phyloP scores from a whole-genome alignment of 768 basidiomycete species.

The Ramaria sp. region DNA sequence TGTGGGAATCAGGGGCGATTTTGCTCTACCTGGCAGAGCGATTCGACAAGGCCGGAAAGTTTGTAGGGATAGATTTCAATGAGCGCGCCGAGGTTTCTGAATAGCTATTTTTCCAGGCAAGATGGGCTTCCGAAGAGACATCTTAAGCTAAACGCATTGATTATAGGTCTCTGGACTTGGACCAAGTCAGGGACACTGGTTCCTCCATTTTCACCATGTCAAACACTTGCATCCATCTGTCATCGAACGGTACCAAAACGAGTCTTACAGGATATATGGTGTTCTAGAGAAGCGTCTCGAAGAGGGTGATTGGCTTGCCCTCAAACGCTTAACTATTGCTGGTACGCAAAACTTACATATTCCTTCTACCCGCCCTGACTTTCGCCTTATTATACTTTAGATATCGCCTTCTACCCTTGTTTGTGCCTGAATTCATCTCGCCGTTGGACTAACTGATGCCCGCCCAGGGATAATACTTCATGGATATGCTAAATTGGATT shows the following conservation, averaged over 20 bases:
- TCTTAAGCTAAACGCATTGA: neutral
- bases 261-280: conserved; percentile 12
- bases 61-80: conserved; percentile 23
- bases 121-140: neutral
- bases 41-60: conserved; percentile 64
- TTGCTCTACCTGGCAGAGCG: conserved; percentile 72
- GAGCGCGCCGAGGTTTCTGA: neutral
- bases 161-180: conserved; percentile 5
- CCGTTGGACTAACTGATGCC: neutral
- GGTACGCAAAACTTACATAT: neutral
- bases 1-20: conserved; percentile 77
- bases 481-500: neutral
- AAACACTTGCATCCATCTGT: conserved; percentile 11
- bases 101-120: conserved; percentile 3
- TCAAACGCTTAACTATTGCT: neutral
- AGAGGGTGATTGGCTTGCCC: conserved; percentile 1
- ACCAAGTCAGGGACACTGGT: conserved; percentile 10
- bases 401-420: neutral
- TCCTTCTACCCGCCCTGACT: too few relatives aligned
- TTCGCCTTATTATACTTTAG: neutral
- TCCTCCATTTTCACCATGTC: conserved; percentile 12
- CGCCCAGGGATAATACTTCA: neutral
- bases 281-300: conserved; percentile 11
- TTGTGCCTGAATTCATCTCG: neutral
- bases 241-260: conserved; percentile 12